Evolutionary conservation across 78 protist species (phyloP), one percentile per base, ranked within the genome.

Genomic region (Dictyostelium capitatum): DNA sequence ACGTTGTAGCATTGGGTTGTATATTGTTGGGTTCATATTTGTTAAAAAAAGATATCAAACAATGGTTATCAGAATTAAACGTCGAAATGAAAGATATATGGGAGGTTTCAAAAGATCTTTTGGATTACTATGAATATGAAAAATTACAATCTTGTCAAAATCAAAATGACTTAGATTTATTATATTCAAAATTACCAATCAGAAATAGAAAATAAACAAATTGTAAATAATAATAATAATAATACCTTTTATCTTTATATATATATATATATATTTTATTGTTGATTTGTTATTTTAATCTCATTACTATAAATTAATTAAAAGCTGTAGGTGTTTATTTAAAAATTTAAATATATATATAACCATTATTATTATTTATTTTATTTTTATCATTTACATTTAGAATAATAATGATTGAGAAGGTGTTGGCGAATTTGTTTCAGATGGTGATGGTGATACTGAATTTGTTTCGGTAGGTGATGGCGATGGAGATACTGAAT

Each of bases 41-140:
- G 14, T 23, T 37, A 2, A 82, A 91, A 69, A 64, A 51, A 43
- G 95, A 91, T 81, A 41, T 91, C 15, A 77, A 83, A 46, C 90
- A 75, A 37, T 91, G 95, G 95, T 82, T 91, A 43, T 80, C 95
- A 0, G 90, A 91, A 59, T 59, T 91, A 79, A 91, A 82, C 47
- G 83, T 91, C 8, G 95, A 91, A 28, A 91, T 91, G 95, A 91
- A 83, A 74, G 95, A 91, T 11, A 50, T 90, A 41, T 90, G 95
- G 95, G 95, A 77, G 12, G 95, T 83, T 30, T 77, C 89, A 23
- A 91, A 69, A 77, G 95, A 91, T 65, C 43, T 91, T 25, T 25
- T 82, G 0, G 90, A 91, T 57, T 82, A 47, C 47, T 91, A 91
- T 79, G 95, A 91, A 20, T 87, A 77, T 65, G 93, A 87, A 43